phyloP scores from a whole-genome alignment of 768 basidiomycete species.

The Boletus vermiculosoides region DNA sequence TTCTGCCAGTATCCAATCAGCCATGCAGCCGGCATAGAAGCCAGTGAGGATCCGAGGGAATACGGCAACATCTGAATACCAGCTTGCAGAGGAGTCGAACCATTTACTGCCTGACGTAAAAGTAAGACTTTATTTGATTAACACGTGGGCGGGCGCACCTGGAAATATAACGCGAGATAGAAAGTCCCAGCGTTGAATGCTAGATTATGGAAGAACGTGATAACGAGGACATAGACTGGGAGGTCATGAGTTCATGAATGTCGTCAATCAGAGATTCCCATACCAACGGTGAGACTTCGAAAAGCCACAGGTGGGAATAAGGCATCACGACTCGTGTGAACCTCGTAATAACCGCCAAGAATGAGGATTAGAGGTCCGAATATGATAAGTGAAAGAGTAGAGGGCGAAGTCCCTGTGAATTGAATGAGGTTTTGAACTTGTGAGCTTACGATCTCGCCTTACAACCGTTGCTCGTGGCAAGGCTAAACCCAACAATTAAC shows the following conservation, averaged over 20 bases:
- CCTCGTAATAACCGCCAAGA: slow-evolving; percentile 66
- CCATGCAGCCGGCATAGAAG: slow-evolving; percentile 87
- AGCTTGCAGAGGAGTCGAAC: slow-evolving; percentile 66
- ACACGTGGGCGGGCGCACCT: slow-evolving; percentile 44
- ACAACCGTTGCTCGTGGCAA: slow-evolving; percentile 70
- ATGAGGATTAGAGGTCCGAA: slow-evolving; percentile 55
- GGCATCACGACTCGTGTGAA: slow-evolving; percentile 61
- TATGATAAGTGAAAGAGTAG: slow-evolving; percentile 59
- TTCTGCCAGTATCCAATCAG: slow-evolving; percentile 68
- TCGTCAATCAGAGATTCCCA: slow-evolving; percentile 21
- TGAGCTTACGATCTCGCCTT: slow-evolving; percentile 30
- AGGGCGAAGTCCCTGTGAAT: slow-evolving; percentile 57
- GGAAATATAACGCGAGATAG: slow-evolving; percentile 81
- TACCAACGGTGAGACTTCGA: slow-evolving; percentile 58
- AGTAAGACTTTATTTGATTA: not conserved
- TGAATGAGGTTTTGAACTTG: slow-evolving; percentile 12
- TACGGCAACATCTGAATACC: slow-evolving; percentile 78
- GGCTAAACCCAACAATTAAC: slow-evolving; percentile 78
- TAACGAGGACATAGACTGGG: slow-evolving; percentile 60
- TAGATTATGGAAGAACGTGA: slow-evolving; percentile 80
- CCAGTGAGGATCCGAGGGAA: slow-evolving; percentile 79
- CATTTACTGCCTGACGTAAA: slow-evolving; percentile 58
- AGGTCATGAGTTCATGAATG: slow-evolving; percentile 11
- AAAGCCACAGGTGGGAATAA: slow-evolving; percentile 69
- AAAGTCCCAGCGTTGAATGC: slow-evolving; percentile 84